A percentile compares a stretch with the other conserved stretches of the same genome.
Evolutionary conservation across 768 basidiomycete genomes (phyloP).

Genomic region (Mycena sanguinolenta): DNA sequence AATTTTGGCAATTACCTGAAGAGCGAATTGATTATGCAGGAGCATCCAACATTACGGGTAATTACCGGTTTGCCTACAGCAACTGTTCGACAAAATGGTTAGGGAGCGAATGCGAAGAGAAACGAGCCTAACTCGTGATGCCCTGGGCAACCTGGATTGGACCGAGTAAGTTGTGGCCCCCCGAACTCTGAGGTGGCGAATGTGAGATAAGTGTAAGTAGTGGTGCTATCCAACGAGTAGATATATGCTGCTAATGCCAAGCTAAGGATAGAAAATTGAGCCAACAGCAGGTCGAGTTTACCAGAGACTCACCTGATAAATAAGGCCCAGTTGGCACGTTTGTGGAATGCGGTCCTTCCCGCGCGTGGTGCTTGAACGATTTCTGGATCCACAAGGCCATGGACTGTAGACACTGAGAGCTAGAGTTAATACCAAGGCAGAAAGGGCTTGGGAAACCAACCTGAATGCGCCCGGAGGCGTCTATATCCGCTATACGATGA

Average conservation of each 20-base stretch:
- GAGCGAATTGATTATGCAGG: background rate
- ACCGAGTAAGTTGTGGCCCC: slow-evolving; percentile 66
- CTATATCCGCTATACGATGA: slow-evolving; percentile 21
- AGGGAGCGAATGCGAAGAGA: slow-evolving; percentile 1
- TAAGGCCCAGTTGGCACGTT: slow-evolving; percentile 69
- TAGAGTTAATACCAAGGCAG: background rate
- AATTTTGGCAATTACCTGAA: slow-evolving; percentile 72
- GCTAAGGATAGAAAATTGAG: slow-evolving; percentile 46
- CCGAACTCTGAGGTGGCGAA: slow-evolving; percentile 69
- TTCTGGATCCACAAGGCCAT: background rate
- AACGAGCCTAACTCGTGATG: slow-evolving; percentile 61
- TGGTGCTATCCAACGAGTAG: slow-evolving; percentile 80
- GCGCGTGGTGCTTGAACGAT: slow-evolving; percentile 7
- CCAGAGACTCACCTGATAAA: slow-evolving; percentile 65
- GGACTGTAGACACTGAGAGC: background rate
- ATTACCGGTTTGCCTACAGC: slow-evolving; percentile 71
- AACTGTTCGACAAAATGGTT: slow-evolving; percentile 39
- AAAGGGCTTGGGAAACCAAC: background rate
- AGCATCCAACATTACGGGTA: background rate
- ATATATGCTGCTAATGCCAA: slow-evolving; percentile 80
- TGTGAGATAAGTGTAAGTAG: slow-evolving; percentile 74
- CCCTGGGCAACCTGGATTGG: slow-evolving; percentile 68
- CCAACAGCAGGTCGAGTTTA: slow-evolving; percentile 19
- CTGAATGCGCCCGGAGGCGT: slow-evolving; percentile 24
- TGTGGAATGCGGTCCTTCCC: slow-evolving; percentile 49